These are phyloP conservation scores for Aspergillus quadricinctus DNA, from an alignment of 2,329 filamentous ascomycete species.

Conservation along the genomic window DNA sequence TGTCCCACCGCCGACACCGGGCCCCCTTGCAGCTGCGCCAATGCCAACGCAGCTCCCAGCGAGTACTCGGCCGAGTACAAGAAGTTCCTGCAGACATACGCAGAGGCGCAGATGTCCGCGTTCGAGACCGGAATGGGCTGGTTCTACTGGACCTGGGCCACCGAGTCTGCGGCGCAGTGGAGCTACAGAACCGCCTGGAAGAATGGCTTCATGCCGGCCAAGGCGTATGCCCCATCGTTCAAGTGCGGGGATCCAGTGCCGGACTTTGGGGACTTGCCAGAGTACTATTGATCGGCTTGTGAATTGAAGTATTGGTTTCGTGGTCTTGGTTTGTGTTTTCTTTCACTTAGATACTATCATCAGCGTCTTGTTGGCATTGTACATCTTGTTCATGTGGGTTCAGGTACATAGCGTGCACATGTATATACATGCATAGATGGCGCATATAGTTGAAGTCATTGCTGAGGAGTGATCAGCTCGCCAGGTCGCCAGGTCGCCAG, in stretches of 20 bases:
- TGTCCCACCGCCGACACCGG: constrained; percentile 63
- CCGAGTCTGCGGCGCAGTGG: constrained; percentile 82
- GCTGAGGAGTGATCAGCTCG: too few species aligned
- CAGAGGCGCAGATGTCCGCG: constrained; percentile 90
- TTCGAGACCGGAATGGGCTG: constrained; percentile 94
- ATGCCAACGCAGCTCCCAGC: constrained; percentile 69
- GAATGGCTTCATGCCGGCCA: constrained; percentile 69
- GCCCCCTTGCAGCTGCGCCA: constrained; percentile 64
- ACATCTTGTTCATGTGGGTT: background rate
- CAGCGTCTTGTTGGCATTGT: constrained; percentile 2
- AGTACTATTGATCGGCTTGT: constrained; percentile 35
- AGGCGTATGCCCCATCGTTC: constrained; percentile 68
- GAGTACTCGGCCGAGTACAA: constrained; percentile 73
- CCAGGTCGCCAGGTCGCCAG: too few species aligned
- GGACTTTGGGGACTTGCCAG: constrained; percentile 41
- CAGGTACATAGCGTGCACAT: background rate
- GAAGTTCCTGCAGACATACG: constrained; percentile 80
- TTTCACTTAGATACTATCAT: constrained; percentile 1
- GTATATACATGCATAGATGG: background rate
- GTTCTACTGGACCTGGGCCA: constrained; percentile 99
- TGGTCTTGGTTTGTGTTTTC: background rate
- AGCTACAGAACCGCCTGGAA: constrained; percentile 64
- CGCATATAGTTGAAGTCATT: background rate
- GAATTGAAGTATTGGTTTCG: background rate
- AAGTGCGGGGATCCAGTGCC: constrained; percentile 54